Base-by-base conservation (phyloP, 805 yeast species). In the Lipomyces yamadae region DNA sequence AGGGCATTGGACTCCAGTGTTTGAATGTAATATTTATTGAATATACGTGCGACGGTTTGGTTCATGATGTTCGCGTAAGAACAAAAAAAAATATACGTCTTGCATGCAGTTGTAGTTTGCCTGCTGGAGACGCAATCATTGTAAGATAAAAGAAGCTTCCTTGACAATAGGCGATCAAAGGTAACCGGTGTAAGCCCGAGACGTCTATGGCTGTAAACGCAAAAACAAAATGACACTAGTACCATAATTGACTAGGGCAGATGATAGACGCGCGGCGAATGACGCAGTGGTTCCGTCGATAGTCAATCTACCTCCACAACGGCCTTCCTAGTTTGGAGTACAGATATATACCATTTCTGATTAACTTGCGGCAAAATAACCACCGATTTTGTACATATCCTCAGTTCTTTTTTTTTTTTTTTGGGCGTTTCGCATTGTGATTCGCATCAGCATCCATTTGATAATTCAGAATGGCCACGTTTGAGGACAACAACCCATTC, bases 401-500 rank as follows among this genome's bases (percentile, higher is more conserved):
- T n/a, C 6, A 15, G 48, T 42, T 4, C 7, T 42, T n/a, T 7
- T 13, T 15, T 15, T 15, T 15, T 42, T 42, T 42, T 15, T 15
- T 24, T 24, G 15, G 15, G 48, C 29, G 48, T 8, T 42, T 15
- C 48, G n/a, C n/a, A 42, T 42, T 42, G 18, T 24, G 24, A 24
- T 42, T 42, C 48, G 1, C 4, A 7, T n/a, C 6, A n/a, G 6
- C 7, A 5, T 42, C 7, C 48, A 10, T 0, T 7, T 7, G 18
- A 42, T n/a, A 15, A n/a, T 42, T 42, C 48, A 42, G 18, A 37
- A 67, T 67, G 71, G 54, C 71, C 10, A 81, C 78, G 61, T 50
- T 80, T 69, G 83, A 80, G 71, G 83, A 81, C 70, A 81, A 81
- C 72, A 81, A 81, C 73, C 83, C 83, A 39, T 78, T 81, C 66